phyloP scores from a whole-genome alignment of 1,284 basidiomycete genomes.

The Testicularia cyperi region DNA sequence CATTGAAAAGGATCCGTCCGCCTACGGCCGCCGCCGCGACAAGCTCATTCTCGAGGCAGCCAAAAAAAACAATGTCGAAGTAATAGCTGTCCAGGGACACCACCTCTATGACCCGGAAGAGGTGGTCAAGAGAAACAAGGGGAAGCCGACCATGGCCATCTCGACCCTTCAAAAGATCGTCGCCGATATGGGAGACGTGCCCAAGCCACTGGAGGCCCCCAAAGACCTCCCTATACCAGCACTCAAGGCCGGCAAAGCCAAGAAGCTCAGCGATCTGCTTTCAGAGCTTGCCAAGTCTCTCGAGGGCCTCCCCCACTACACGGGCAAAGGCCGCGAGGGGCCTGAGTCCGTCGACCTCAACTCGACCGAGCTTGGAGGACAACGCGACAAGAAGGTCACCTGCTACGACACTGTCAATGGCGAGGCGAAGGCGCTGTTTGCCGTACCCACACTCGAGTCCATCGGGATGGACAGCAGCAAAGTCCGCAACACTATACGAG shows the following conservation, averaged over 20 bases:
- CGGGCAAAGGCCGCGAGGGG: slow-evolving; percentile 27
- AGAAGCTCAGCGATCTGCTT: slow-evolving; percentile 16
- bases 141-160: slow-evolving; percentile 47
- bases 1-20: slow-evolving; percentile 54
- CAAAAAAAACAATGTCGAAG: slow-evolving; percentile 37
- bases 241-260: slow-evolving; percentile 9
- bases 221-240: slow-evolving; percentile 25
- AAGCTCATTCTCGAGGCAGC: slow-evolving; percentile 18
- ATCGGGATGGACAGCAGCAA: slow-evolving; percentile 61
- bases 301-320: slow-evolving; percentile 43
- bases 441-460: slow-evolving; percentile 64
- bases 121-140: slow-evolving; percentile 37
- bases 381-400: slow-evolving; percentile 37
- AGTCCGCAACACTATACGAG: slow-evolving; percentile 61
- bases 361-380: slow-evolving; percentile 36
- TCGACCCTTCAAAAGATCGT: slow-evolving; percentile 37
- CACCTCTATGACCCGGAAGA: slow-evolving; percentile 44
- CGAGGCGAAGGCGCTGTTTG: slow-evolving; percentile 61
- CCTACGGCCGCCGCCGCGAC: slow-evolving; percentile 40
- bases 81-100: slow-evolving; percentile 41
- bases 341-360: slow-evolving; percentile 40
- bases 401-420: slow-evolving; percentile 62
- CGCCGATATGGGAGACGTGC: slow-evolving; percentile 24
- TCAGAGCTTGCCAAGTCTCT: slow-evolving; percentile 29
- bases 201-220: slow-evolving; percentile 41